Base-by-base conservation (phyloP, 2,329 filamentous ascomycete genomes). In the Penicillium sp. region DNA sequence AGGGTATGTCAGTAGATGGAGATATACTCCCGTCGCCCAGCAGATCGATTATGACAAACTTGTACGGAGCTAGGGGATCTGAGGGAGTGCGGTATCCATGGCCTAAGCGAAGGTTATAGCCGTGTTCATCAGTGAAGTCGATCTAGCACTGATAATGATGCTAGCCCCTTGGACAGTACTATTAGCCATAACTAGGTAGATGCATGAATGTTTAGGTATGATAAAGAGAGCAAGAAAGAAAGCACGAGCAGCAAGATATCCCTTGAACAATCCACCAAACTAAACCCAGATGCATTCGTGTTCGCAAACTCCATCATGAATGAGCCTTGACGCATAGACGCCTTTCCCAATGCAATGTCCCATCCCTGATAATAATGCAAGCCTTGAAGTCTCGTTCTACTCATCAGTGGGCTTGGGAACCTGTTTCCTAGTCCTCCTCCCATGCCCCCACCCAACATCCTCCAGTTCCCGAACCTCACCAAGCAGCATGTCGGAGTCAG, bases 391-490 rank as follows among this genome's bases (percentile, higher is more conserved):
- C 10, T 16, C 24, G 18, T 41, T 58, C 60, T 50, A 65, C 37
- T 63, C 58, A 57, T 68, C 66, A 16, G 66, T 57, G 24, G 53
- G 50, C 54, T 68, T 73, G 27, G 62, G 56, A 40, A 69, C 66
- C 31, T 66, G 60, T 33, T 73, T 70, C 55, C 73, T 70, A 9
- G 75, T 78, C 50, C 74, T 70, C 53, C 75, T 67, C 27, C 73
- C 69, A 61, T 67, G 67, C 1, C 69, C 71, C 74, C 74, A 75
- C 14, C 73, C 71, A 22, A 64, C 55, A 60, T 71, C 63, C 56
- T 75, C 74, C 19, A 75, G 47, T 40, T 77, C 75, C 49, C 64
- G 66, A 7, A 75, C 59, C 41, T 72, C 70, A 10, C 70, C 72
- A 18, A 74, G 59, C 33, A 70, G 58, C 37, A 67, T 14, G 1